These are phyloP conservation scores for Malbranchea cinnamomea DNA, from an alignment of 2,329 filamentous ascomycete genomes.

Conservation along the genomic window DNA sequence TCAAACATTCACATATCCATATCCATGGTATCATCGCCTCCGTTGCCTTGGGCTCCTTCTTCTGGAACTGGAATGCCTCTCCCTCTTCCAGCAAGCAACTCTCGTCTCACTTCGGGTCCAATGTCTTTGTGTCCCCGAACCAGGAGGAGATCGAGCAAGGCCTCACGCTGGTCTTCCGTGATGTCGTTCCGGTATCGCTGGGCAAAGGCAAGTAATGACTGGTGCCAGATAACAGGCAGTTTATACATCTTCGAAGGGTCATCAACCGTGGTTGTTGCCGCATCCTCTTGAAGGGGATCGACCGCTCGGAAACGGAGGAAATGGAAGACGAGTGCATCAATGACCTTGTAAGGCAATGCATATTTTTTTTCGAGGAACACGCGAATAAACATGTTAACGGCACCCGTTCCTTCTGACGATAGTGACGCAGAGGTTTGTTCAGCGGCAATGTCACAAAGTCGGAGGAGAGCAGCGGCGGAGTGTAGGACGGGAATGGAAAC, in stretches of 20 bases:
- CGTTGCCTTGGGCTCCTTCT: slow-evolving; percentile 38
- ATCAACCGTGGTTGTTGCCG: slow-evolving; percentile 25
- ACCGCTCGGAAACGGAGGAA: slow-evolving; percentile 75
- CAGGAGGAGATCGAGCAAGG: slow-evolving; percentile 71
- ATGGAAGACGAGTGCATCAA: slow-evolving; percentile 91
- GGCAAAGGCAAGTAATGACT: slow-evolving; percentile 80
- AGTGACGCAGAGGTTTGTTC: slow-evolving; percentile 64
- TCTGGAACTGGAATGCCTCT: slow-evolving; percentile 50
- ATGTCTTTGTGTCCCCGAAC: slow-evolving; percentile 76
- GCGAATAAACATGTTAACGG: slow-evolving; percentile 91
- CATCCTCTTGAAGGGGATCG: slow-evolving; percentile 45
- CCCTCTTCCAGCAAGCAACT: slow-evolving; percentile 75
- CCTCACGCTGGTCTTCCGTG: slow-evolving; percentile 86
- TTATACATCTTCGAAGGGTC: slow-evolving; percentile 43
- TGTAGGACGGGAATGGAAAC: slow-evolving; percentile 83
- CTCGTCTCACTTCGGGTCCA: slow-evolving; percentile 77
- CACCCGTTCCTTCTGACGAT: slow-evolving; percentile 65
- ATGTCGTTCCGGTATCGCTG: slow-evolving; percentile 93
- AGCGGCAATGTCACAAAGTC: slow-evolving; percentile 85
- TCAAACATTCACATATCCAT: slow-evolving; percentile 33
- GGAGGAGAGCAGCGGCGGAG: slow-evolving; percentile 79
- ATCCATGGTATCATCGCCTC: slow-evolving; percentile 82
- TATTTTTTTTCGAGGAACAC: slow-evolving; percentile 93
- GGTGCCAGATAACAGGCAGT: slow-evolving; percentile 91
- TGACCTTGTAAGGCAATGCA: slow-evolving; percentile 82